Conservation (phyloP, 257 asterid species). For the Eucommia ulmoides region DNA sequence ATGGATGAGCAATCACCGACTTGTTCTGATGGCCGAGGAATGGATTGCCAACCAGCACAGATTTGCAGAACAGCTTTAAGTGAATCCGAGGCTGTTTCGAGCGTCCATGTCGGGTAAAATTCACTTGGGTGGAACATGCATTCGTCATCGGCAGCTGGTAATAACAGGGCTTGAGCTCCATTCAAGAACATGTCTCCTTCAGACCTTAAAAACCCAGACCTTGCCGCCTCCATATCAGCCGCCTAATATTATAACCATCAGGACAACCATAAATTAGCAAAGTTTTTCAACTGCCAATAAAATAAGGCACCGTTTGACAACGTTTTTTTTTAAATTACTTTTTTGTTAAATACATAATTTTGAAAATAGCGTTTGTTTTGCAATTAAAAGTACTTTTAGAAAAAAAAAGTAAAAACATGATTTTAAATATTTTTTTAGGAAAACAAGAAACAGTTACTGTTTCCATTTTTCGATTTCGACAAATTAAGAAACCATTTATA, state of each 20-base stretch:
- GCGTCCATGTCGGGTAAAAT: conserved; percentile 59
- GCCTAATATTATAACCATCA: conserved; percentile 40
- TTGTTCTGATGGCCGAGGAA: conserved; percentile 23
- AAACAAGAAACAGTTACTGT: no score
- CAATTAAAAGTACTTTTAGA: neutral
- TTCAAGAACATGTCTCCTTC: conserved; percentile 61
- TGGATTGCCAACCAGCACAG: conserved; percentile 74
- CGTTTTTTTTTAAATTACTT: no score
- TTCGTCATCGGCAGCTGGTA: conserved; percentile 24
- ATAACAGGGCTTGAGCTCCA: conserved; percentile 49
- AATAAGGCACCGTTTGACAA: no score
- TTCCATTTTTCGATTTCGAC: no score
- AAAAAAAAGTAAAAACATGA: neutral
- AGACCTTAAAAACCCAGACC: conserved; percentile 57
- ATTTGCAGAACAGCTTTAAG: conserved; percentile 58
- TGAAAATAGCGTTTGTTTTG: no score
- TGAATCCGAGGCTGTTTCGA: conserved; percentile 53
- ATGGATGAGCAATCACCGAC: no score
- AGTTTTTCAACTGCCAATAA: neutral
- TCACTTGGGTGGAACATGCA: conserved; percentile 61
- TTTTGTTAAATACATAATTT: no score
- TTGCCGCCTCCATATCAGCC: conserved; percentile 49
- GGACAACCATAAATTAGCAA: neutral
- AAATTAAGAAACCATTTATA: no score
- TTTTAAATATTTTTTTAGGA: neutral